Base-by-base conservation (phyloP, 1,284 basidiomycete species). In the Malassezia sympodialis region DNA sequence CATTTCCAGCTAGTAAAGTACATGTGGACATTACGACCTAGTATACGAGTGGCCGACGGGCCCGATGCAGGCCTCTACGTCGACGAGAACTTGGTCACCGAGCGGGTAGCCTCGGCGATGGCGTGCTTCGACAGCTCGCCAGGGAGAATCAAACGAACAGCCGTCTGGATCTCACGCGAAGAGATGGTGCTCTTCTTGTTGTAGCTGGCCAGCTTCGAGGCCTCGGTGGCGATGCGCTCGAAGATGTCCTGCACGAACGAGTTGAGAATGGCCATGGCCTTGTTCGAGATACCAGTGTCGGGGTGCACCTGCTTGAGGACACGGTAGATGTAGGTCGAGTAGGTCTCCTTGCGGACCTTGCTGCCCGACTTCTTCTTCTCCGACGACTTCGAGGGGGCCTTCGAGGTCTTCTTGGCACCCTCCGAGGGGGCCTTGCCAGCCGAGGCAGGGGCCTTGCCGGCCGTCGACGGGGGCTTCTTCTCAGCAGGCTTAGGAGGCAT, bases 101-200 rank as follows among this genome's bases (percentile, higher is more conserved):
- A 77, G 79, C 84, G 85, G 58, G 84, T 85, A 41, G 86, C 86
- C 77, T 88, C 86, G 19, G 84, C 86, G 77, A 88, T 85, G 72
- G 84, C 85, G 77, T 87, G 85, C 81, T 86, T 87, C 67, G 83
- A 83, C 53, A 85, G 79, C 76, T 86, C 84, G 75, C 83, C 83
- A 53, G 72, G 72, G 41, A 74, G 67, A 58, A 74, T 74, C 46
- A 74, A 66, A 28, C 72, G 69, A 45, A 72, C 72, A 28, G 66
- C 71, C 12, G 72, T 76, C 66, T 76, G 74, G 61, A 76, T 75
- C 70, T 76, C 73, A 61, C 72, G 72, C 61, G 73, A 73, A 43
- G 70, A 70, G 69, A 75, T 74, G 62, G 72, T 74, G 52, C 65
- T 68, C 65, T 72, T 72, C 69, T 74, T 74, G 70, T 74, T 74